Evolutionary conservation across 1,139 yeast genomes (phyloP).

Genomic region (Protomyces macrosporus): DNA sequence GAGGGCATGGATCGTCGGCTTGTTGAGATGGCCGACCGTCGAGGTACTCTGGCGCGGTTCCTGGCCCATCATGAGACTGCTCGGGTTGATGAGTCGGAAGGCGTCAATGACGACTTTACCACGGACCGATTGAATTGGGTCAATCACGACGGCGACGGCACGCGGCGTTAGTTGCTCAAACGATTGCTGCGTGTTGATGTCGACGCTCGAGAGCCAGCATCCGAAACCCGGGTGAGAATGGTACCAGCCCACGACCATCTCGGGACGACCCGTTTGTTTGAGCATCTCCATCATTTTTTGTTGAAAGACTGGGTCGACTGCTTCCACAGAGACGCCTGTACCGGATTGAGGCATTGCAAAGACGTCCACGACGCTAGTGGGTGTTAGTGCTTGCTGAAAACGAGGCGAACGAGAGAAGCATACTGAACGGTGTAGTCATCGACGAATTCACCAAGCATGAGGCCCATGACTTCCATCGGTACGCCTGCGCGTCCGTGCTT

Average conservation of each 20-base stretch:
- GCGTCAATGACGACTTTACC: conserved; percentile 99
- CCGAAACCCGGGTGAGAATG: conserved; percentile 99
- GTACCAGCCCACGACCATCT: conserved; percentile 98
- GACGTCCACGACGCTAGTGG: conserved; percentile 19
- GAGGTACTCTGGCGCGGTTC: conserved; percentile 98
- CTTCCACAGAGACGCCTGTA: conserved; percentile 98
- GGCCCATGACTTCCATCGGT: conserved; percentile 99
- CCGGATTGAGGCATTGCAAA: conserved; percentile 48
- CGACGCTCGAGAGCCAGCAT: conserved; percentile 98
- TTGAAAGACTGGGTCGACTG: conserved; percentile 98
- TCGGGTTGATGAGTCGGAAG: conserved; percentile 84
- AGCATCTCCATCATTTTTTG: conserved; percentile 99
- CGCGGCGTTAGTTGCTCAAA: conserved; percentile 92
- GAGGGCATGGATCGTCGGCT: conserved; percentile 96
- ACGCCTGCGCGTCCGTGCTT: conserved; percentile 71
- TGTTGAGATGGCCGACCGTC: conserved; percentile 88
- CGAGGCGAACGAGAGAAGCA: neutral
- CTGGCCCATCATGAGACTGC: conserved; percentile 87
- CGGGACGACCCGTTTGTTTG: conserved; percentile 93
- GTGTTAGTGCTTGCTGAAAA: too few relatives aligned
- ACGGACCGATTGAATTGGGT: conserved; percentile 95
- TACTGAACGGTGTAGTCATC: conserved; percentile 86
- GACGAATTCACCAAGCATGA: conserved; percentile 97
- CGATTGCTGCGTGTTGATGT: conserved; percentile 94
- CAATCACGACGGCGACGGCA: conserved; percentile 96